Evolutionary conservation across 345 rosid species (phyloP).

Genomic region (Mallotus nudiflorus): DNA sequence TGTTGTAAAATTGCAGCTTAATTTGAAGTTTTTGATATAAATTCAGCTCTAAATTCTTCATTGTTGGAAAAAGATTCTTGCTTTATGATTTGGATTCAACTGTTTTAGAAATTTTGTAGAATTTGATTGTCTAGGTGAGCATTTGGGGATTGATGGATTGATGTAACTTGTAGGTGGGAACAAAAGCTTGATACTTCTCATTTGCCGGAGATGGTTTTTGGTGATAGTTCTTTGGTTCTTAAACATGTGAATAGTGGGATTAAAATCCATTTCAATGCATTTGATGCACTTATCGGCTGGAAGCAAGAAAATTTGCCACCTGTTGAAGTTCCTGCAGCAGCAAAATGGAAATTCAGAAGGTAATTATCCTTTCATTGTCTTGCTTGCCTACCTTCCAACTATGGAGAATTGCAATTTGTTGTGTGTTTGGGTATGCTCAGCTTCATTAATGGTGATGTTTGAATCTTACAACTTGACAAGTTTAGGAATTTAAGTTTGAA

Average conservation of each 20-base stretch:
- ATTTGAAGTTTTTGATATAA: no score
- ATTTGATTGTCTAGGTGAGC: no score
- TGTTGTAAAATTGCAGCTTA: no score
- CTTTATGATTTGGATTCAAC: no score
- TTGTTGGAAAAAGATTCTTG: no score
- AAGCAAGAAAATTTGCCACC: slow-evolving; percentile 85
- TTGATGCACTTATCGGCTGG: slow-evolving; percentile 87
- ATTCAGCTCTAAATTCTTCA: no score
- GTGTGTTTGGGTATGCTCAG: neutral
- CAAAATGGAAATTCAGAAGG: slow-evolving; percentile 94
- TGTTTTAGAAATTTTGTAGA: no score
- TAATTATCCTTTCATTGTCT: slow-evolving; percentile 11
- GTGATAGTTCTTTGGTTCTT: slow-evolving; percentile 68
- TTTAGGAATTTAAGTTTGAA: no score
- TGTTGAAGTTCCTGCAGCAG: slow-evolving; percentile 95
- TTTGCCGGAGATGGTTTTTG: slow-evolving; percentile 91
- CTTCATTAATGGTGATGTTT: neutral
- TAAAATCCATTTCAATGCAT: slow-evolving; percentile 76
- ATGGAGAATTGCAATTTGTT: neutral
- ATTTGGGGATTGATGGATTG: slow-evolving; percentile 1
- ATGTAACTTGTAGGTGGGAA: slow-evolving; percentile 70
- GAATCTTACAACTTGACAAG: neutral
- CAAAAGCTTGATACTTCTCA: slow-evolving; percentile 74
- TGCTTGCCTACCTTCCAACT: neutral
- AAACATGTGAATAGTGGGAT: slow-evolving; percentile 54